Conservation (phyloP, 2,329 filamentous ascomycete genomes). For the Samsoniella hepiali region DNA sequence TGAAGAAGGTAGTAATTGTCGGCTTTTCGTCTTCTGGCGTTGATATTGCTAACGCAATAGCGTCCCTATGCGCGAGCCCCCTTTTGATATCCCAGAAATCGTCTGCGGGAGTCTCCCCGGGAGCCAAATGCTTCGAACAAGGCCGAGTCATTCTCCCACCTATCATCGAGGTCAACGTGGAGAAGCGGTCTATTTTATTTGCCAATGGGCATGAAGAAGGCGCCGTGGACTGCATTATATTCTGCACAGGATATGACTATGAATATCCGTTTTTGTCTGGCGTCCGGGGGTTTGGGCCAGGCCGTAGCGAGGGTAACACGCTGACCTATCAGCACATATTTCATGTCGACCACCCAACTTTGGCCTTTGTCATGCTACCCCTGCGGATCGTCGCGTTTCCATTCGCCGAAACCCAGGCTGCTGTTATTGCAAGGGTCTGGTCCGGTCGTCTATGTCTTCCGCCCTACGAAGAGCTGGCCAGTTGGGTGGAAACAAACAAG, state of each 20-base stretch:
- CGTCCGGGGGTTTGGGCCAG: not conserved
- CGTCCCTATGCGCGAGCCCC: not conserved
- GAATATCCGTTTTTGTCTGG: not conserved
- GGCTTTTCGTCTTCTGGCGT: not conserved
- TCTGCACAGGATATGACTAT: slow-evolving; percentile 6
- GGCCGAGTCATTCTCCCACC: no score
- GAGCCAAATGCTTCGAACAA: not conserved
- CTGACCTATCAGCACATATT: not conserved
- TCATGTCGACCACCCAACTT: not conserved
- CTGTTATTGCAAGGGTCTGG: not conserved
- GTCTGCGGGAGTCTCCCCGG: not conserved
- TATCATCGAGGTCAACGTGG: no score
- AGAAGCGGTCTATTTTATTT: not conserved
- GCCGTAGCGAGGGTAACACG: not conserved
- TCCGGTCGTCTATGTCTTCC: not conserved
- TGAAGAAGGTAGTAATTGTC: slow-evolving; percentile 1
- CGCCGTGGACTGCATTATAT: not conserved
- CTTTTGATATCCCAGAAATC: not conserved
- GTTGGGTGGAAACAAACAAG: no score
- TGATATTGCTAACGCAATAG: not conserved
- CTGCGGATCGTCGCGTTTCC: not conserved
- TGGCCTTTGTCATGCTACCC: not conserved
- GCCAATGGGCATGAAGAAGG: not conserved
- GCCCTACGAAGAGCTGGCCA: not conserved
- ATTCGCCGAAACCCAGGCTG: not conserved